A percentile compares a stretch with the other conserved stretches of the same genome.
phyloP scores from a whole-genome alignment of 768 basidiomycete species.

The Tubosaeta sp. region DNA sequence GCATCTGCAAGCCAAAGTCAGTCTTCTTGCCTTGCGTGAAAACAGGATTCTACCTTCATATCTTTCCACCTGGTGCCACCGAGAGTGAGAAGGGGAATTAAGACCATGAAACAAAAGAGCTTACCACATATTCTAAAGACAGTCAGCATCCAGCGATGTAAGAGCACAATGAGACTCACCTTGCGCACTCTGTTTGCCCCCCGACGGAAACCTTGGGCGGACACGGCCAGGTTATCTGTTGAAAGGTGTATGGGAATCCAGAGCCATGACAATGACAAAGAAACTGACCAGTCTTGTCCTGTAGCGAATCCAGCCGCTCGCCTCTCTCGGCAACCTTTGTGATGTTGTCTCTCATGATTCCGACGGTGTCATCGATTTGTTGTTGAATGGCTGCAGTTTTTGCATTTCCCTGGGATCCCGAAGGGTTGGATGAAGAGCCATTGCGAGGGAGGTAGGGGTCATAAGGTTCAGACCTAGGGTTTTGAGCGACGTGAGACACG shows the following conservation, averaged over 20 bases:
- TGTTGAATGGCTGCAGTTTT: constrained; percentile 94
- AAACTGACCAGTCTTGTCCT: constrained; percentile 93
- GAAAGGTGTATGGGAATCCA: background rate
- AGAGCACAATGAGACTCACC: constrained; percentile 39
- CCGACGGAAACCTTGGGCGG: constrained; percentile 97
- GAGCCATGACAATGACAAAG: background rate
- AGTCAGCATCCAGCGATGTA: constrained; percentile 6
- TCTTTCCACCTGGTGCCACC: constrained; percentile 80
- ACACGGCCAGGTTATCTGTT: constrained; percentile 91
- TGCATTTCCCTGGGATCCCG: constrained; percentile 49
- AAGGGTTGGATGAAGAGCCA: constrained; percentile 57
- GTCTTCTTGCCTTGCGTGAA: constrained; percentile 4
- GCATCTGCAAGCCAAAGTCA: constrained; percentile 58
- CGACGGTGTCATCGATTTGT: constrained; percentile 97
- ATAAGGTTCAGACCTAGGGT: constrained; percentile 89
- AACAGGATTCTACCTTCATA: constrained; percentile 67
- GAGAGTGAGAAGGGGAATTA: constrained; percentile 4
- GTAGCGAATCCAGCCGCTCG: constrained; percentile 87
- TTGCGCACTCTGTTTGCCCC: constrained; percentile 98
- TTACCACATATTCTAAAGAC: constrained; percentile 82
- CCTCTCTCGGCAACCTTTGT: constrained; percentile 93
- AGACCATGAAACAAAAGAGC: constrained; percentile 25
- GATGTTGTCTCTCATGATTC: constrained; percentile 98
- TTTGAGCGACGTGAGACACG: constrained; percentile 5
- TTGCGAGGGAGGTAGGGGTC: constrained; percentile 95